These are phyloP conservation scores for Phaeosphaeriaceae sp. DNA, from an alignment of 2,329 filamentous ascomycete genomes.

Conservation along the genomic window DNA sequence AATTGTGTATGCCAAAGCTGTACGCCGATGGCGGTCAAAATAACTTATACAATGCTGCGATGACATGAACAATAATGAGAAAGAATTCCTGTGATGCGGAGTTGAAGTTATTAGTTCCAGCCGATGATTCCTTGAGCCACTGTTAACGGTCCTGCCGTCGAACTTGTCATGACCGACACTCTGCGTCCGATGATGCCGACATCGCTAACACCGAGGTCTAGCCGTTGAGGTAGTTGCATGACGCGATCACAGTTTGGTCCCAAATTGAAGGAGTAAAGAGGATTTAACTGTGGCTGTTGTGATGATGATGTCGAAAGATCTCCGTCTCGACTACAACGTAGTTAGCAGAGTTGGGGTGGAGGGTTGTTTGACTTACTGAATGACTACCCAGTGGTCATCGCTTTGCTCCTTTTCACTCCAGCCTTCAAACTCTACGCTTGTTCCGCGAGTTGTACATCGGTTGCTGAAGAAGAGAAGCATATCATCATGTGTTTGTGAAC, in stretches of 20 bases:
- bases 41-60: too few relatives aligned
- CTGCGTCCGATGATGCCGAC: conserved; percentile 42
- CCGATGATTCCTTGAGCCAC: conserved; percentile 44
- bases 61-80: too few relatives aligned
- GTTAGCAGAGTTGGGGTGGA: not conserved
- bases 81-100: too few relatives aligned
- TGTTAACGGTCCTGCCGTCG: conserved; percentile 19
- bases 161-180: conserved; percentile 37
- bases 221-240: conserved; percentile 25
- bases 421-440: conserved; percentile 37
- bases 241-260: conserved; percentile 1
- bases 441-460: conserved; percentile 24
- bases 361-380: conserved; percentile 33
- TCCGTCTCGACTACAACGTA: conserved; percentile 32
- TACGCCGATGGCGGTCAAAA: too few relatives aligned
- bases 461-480: conserved; percentile 40
- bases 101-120: conserved; percentile 35
- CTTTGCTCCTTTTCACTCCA: conserved; percentile 13
- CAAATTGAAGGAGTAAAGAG: conserved; percentile 38
- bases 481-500: conserved; percentile 20
- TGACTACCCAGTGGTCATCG: conserved; percentile 34
- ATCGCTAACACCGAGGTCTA: conserved; percentile 42
- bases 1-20: too few relatives aligned
- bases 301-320: conserved; percentile 29
- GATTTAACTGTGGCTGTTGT: conserved; percentile 4